These are phyloP conservation scores for Zygotorulaspora danielsina DNA, from an alignment of 805 yeast species.

Conservation along the genomic window DNA sequence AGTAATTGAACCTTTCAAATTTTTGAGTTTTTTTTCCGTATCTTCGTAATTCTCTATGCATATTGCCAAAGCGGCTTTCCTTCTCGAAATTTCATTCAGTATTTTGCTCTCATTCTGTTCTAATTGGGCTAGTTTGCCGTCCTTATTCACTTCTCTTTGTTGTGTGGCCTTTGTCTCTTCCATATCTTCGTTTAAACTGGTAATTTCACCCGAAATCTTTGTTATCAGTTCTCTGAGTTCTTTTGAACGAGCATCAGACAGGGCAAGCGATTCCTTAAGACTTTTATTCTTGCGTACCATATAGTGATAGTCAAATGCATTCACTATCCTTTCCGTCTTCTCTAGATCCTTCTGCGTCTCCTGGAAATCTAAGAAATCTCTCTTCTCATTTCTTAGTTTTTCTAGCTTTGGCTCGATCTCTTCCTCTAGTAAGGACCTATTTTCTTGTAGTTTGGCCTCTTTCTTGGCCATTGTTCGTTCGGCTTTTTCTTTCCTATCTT, in stretches of 20 bases:
- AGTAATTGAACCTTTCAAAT: constrained; percentile 32
- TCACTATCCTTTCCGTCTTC: constrained; percentile 63
- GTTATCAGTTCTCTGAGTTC: constrained; percentile 44
- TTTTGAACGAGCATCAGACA: constrained; percentile 40
- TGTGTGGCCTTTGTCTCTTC: constrained; percentile 48
- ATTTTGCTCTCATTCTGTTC: constrained; percentile 54
- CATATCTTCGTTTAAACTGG: constrained; percentile 57
- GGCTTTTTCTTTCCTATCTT: constrained; percentile 88
- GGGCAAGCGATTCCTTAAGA: constrained; percentile 42
- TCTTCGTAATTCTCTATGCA: constrained; percentile 55
- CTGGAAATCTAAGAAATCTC: constrained; percentile 79
- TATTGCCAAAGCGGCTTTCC: constrained; percentile 59
- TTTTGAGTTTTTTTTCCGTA: constrained; percentile 39
- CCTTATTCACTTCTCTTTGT: constrained; percentile 56
- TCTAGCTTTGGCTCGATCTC: constrained; percentile 93
- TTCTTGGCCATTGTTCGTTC: constrained; percentile 88
- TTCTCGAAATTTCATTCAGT: constrained; percentile 61
- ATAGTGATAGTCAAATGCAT: constrained; percentile 64
- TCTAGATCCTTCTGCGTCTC: constrained; percentile 79
- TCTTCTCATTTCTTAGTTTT: constrained; percentile 73
- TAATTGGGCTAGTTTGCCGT: constrained; percentile 54
- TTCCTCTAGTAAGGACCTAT: constrained; percentile 64
- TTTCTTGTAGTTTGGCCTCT: constrained; percentile 77
- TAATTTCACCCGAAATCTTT: constrained; percentile 51
- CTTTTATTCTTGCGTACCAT: constrained; percentile 41